Conservation (phyloP, 2,329 filamentous ascomycete genomes). For the Apiospora aurea region DNA sequence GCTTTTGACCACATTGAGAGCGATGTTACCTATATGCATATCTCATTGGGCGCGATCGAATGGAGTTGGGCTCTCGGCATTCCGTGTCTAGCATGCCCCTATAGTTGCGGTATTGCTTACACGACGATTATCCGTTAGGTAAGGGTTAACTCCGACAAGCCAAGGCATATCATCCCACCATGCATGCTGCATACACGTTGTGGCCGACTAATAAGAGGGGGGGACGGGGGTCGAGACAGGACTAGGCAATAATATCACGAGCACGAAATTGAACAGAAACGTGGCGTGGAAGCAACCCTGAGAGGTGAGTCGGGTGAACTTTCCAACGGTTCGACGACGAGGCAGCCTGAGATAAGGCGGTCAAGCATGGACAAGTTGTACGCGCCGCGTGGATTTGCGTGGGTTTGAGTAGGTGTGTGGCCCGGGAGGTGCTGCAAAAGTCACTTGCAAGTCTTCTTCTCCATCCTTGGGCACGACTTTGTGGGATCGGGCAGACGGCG, state of each 20-base stretch:
- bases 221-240: neutral
- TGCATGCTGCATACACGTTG: neutral
- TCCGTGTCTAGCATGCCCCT: neutral
- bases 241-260: neutral
- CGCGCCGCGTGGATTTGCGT: neutral
- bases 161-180: constrained; percentile 1
- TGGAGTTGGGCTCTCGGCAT: neutral
- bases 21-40: neutral
- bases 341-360: neutral
- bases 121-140: neutral
- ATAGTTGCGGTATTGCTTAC: neutral
- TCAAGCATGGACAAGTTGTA: neutral
- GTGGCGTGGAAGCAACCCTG: neutral
- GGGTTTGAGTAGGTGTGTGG: neutral
- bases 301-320: neutral
- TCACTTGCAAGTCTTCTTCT: no score
- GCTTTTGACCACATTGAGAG: neutral
- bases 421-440: neutral
- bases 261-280: neutral
- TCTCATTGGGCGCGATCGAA: neutral
- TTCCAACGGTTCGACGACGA: neutral
- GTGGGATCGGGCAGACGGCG: neutral
- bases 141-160: neutral
- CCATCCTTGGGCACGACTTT: neutral
- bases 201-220: neutral